Evolutionary conservation across 164 flowering plant species (phyloP).

Genomic region (grape (Vitis vinifera)): DNA sequence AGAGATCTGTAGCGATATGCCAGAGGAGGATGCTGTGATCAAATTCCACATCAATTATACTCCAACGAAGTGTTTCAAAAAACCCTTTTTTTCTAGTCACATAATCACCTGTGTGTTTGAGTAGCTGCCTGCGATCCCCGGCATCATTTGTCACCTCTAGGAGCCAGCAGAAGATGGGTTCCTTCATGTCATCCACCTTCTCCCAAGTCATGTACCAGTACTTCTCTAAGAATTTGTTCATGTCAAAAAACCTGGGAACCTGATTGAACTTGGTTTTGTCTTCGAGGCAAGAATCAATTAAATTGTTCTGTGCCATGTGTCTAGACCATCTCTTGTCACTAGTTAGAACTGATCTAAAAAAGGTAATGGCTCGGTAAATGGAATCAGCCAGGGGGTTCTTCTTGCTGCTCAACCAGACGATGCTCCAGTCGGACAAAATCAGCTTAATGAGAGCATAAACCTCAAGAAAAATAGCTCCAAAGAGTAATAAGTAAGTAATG

Average conservation of each 20-base stretch:
- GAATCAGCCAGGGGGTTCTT: neutral
- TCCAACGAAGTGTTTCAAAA: neutral
- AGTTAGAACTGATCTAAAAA: neutral
- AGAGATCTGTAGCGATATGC: slow-evolving; percentile 11
- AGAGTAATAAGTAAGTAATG: slow-evolving; percentile 1
- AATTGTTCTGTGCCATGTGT: slow-evolving; percentile 6
- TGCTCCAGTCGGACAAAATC: slow-evolving; percentile 7
- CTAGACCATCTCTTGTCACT: slow-evolving; percentile 6
- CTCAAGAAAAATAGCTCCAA: slow-evolving; percentile 12
- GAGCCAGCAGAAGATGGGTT: slow-evolving; percentile 1
- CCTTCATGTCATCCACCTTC: neutral
- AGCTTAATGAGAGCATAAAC: neutral
- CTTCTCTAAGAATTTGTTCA: neutral
- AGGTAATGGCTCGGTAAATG: neutral
- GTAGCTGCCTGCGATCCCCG: neutral
- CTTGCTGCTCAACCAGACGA: neutral
- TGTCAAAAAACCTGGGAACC: neutral
- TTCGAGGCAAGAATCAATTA: neutral
- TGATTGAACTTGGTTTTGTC: neutral
- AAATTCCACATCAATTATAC: neutral
- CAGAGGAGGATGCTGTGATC: slow-evolving; percentile 8
- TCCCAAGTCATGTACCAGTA: neutral
- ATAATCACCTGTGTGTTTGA: neutral
- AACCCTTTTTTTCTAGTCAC: too few species aligned
- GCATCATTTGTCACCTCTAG: neutral